Conservation (phyloP, 1,139 yeast species). For the Ogataea hybrid region DNA sequence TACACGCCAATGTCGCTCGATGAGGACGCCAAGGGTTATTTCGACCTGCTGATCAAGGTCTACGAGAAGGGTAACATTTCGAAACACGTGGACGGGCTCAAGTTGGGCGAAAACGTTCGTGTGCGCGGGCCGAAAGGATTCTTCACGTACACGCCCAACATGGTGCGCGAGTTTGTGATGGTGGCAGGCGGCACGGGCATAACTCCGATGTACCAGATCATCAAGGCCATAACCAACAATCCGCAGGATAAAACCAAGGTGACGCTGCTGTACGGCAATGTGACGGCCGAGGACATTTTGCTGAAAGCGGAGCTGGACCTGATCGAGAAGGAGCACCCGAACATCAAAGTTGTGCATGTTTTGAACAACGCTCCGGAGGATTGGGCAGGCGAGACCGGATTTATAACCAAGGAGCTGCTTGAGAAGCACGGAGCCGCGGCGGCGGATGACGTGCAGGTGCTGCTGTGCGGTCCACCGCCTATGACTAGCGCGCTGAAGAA, state of each 20-base stretch:
- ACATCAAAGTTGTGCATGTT: constrained; percentile 70
- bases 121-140: too few species aligned
- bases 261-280: constrained; percentile 73
- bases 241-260: constrained; percentile 78
- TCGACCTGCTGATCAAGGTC: too few species aligned
- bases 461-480: constrained; percentile 95
- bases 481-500: constrained; percentile 80
- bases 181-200: too few species aligned
- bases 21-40: too few species aligned
- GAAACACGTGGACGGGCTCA: too few species aligned
- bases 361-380: constrained; percentile 70
- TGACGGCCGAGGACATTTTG: constrained; percentile 73
- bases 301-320: constrained; percentile 76
- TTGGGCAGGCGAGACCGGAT: constrained; percentile 86
- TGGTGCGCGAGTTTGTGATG: too few species aligned
- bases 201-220: constrained; percentile 91
- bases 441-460: constrained; percentile 61
- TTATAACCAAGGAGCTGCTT: constrained; percentile 75
- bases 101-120: too few species aligned
- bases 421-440: constrained; percentile 65
- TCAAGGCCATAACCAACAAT: constrained; percentile 72
- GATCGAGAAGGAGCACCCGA: constrained; percentile 58
- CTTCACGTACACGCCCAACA: too few species aligned
- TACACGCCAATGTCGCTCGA: too few species aligned
- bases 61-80: too few species aligned